phyloP scores from a whole-genome alignment of 257 asterid species.

The Gardenia jasminoides region DNA sequence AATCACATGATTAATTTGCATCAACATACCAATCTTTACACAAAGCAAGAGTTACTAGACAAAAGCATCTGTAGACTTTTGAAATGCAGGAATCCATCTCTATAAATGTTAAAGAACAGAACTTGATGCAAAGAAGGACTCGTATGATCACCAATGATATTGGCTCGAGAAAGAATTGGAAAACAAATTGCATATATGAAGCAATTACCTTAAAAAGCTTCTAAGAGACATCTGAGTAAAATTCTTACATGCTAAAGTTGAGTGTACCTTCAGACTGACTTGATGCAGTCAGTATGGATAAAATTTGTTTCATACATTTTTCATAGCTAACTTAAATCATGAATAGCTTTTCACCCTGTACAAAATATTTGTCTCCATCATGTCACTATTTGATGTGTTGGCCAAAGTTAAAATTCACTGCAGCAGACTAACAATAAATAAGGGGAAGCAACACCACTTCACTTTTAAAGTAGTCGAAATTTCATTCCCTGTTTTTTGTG shows the following conservation, averaged over 20 bases:
- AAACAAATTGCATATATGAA: neutral
- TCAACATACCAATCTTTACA: neutral
- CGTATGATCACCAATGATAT: neutral
- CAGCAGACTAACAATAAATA: too few species aligned
- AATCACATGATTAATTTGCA: neutral
- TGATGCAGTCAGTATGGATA: too few species aligned
- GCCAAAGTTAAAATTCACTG: neutral
- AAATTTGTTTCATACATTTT: too few species aligned
- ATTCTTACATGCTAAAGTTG: too few species aligned
- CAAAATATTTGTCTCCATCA: too few species aligned
- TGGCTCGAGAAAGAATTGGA: neutral
- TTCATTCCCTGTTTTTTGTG: neutral
- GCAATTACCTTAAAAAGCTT: neutral
- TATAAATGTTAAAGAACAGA: neutral
- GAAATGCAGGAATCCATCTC: neutral
- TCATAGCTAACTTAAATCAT: too few species aligned
- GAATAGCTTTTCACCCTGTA: too few species aligned
- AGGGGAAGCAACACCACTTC: too few species aligned
- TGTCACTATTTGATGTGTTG: too few species aligned
- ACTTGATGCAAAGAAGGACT: neutral
- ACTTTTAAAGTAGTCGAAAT: too few species aligned
- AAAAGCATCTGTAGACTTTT: neutral
- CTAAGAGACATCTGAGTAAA: neutral
- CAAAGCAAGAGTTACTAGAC: neutral
- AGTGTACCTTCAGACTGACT: neutral